These are phyloP conservation scores for Volvox africanus DNA, from an alignment of 139 green algal species.

Conservation along the genomic window DNA sequence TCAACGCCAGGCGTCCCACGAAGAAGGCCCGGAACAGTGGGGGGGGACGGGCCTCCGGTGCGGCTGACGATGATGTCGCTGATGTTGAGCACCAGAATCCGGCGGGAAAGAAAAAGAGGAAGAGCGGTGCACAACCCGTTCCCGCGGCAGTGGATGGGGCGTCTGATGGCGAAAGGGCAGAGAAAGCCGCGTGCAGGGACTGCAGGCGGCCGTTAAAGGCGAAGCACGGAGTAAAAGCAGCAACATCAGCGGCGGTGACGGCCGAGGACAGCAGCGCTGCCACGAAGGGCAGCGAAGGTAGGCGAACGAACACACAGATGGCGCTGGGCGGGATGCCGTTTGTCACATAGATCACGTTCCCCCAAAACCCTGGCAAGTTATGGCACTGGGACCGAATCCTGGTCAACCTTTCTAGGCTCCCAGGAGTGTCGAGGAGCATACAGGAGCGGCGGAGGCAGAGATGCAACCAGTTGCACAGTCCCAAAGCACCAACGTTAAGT, in stretches of 20 bases:
- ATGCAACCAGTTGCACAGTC: no score
- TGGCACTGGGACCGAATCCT: no score
- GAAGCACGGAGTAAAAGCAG: not conserved
- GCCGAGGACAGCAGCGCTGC: not conserved
- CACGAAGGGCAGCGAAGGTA: not conserved
- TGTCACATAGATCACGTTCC: no score
- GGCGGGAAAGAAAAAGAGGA: not conserved
- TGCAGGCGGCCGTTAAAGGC: slow-evolving; percentile 11
- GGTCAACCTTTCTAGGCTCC: no score
- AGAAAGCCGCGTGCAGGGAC: not conserved
- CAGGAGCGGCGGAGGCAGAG: no score
- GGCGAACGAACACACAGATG: no score
- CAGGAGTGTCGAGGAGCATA: no score
- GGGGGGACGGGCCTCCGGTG: not conserved
- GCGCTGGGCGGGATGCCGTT: no score
- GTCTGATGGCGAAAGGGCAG: not conserved
- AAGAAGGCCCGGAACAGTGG: not conserved
- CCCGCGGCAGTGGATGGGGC: not conserved
- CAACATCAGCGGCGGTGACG: not conserved
- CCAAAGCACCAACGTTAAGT: no score
- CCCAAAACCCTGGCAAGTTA: no score
- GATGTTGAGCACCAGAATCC: not conserved
- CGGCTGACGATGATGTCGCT: not conserved
- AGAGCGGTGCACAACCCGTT: not conserved
- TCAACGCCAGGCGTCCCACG: not conserved